Conservation (phyloP, 2,329 filamentous ascomycete genomes). For the Talaromyces sp. region DNA sequence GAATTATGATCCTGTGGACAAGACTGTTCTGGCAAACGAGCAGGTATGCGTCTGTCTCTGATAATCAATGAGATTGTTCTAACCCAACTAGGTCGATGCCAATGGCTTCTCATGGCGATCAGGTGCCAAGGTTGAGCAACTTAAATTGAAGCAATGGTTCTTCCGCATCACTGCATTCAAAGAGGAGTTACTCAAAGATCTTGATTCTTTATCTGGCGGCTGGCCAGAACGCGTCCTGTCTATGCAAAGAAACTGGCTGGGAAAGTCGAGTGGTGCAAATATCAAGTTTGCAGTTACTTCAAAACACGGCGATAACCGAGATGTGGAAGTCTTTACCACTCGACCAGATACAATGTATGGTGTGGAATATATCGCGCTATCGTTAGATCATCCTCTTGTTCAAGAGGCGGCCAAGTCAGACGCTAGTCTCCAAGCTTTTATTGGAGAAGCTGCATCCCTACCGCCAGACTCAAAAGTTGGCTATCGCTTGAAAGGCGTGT, state of each 20-base stretch:
- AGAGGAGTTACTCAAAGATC: slow-evolving; percentile 66
- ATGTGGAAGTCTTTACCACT: slow-evolving; percentile 76
- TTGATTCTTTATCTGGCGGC: slow-evolving; percentile 62
- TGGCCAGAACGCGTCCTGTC: slow-evolving; percentile 82
- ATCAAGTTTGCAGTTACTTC: slow-evolving; percentile 64
- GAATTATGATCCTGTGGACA: slow-evolving; percentile 87
- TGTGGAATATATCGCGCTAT: slow-evolving; percentile 78
- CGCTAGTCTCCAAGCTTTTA: slow-evolving; percentile 62
- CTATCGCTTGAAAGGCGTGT: slow-evolving; percentile 61
- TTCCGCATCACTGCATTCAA: slow-evolving; percentile 78
- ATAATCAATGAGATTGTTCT: neutral
- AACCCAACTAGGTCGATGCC: slow-evolving; percentile 60
- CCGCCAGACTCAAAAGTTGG: slow-evolving; percentile 58
- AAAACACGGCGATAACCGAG: slow-evolving; percentile 30
- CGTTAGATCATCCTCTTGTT: slow-evolving; percentile 69
- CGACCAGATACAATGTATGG: slow-evolving; percentile 83
- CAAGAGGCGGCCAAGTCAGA: slow-evolving; percentile 58
- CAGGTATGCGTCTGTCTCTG: slow-evolving; percentile 48
- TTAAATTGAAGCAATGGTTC: slow-evolving; percentile 83
- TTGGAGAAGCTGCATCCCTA: slow-evolving; percentile 57
- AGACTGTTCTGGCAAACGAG: slow-evolving; percentile 87
- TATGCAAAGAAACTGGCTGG: slow-evolving; percentile 87
- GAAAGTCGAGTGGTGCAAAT: slow-evolving; percentile 69
- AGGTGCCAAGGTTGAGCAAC: slow-evolving; percentile 77
- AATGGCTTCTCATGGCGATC: slow-evolving; percentile 84